Conservation (phyloP, 805 yeast species). For the Ogataea thermomethanolica region DNA sequence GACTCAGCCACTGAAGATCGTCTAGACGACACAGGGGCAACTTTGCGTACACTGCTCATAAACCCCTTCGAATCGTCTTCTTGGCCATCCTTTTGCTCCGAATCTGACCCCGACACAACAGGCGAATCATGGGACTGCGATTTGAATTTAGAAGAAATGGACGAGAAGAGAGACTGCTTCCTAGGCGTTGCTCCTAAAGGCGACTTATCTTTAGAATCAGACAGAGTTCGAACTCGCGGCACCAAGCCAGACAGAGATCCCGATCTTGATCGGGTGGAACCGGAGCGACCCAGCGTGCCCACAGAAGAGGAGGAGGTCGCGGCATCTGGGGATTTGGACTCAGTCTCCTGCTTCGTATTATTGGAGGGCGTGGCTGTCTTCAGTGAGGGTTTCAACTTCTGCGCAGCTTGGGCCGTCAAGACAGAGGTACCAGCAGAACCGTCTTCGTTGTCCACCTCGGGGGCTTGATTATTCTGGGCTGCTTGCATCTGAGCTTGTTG, state of each 20-base stretch:
- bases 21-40: background rate
- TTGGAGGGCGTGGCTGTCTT: background rate
- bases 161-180: conserved; percentile 31
- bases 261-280: conserved; percentile 17
- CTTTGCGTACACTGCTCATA: background rate
- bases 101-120: background rate
- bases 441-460: background rate
- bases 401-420: background rate
- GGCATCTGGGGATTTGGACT: background rate
- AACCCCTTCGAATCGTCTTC: conserved; percentile 2
- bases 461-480: conserved; percentile 11
- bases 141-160: conserved; percentile 35
- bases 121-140: conserved; percentile 13
- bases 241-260: conserved; percentile 17
- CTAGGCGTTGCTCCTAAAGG: conserved; percentile 15
- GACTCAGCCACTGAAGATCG: conserved; percentile 5
- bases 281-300: conserved; percentile 6
- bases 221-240: conserved; percentile 12
- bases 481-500: conserved; percentile 29
- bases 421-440: background rate
- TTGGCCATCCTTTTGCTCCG: background rate
- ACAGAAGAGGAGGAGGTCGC: background rate
- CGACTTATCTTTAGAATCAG: conserved; percentile 20
- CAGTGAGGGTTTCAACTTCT: conserved; percentile 9
- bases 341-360: background rate